phyloP scores from a whole-genome alignment of 306 rosid species.

The Vachellia pachyceras region DNA sequence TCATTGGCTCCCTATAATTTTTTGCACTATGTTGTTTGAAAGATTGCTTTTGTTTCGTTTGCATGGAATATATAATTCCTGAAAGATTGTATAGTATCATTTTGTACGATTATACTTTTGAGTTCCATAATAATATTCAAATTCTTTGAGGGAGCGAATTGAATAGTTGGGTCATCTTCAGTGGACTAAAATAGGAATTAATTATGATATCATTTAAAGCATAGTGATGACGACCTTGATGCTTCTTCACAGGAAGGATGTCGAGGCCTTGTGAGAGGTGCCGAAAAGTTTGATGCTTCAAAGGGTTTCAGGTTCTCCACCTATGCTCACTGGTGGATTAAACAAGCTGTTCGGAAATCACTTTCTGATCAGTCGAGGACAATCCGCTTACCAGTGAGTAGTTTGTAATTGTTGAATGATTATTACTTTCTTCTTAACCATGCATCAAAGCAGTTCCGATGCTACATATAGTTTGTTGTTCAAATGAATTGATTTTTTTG shows the following conservation, averaged over 20 bases:
- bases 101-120: background rate
- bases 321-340: slow-evolving; percentile 99
- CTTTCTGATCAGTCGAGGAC: slow-evolving; percentile 90
- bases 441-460: background rate
- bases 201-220: background rate
- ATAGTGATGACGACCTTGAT: slow-evolving; percentile 23
- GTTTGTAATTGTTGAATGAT: slow-evolving; percentile 8
- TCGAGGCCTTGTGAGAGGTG: slow-evolving; percentile 92
- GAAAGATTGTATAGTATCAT: background rate
- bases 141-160: background rate
- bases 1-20: background rate
- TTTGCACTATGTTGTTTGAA: background rate
- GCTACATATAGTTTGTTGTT: background rate
- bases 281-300: slow-evolving; percentile 93
- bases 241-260: slow-evolving; percentile 81
- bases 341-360: slow-evolving; percentile 87
- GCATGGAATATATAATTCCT: background rate
- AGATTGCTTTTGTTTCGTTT: background rate
- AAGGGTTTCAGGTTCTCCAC: slow-evolving; percentile 98
- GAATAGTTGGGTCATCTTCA: background rate
- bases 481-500: slow-evolving; percentile 23
- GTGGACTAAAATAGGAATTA: background rate
- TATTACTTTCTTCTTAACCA: slow-evolving; percentile 7
- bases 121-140: background rate
- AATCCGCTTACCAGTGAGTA: slow-evolving; percentile 93